phyloP scores from a whole-genome alignment of 768 basidiomycete genomes.

The Mycena capillaripes region DNA sequence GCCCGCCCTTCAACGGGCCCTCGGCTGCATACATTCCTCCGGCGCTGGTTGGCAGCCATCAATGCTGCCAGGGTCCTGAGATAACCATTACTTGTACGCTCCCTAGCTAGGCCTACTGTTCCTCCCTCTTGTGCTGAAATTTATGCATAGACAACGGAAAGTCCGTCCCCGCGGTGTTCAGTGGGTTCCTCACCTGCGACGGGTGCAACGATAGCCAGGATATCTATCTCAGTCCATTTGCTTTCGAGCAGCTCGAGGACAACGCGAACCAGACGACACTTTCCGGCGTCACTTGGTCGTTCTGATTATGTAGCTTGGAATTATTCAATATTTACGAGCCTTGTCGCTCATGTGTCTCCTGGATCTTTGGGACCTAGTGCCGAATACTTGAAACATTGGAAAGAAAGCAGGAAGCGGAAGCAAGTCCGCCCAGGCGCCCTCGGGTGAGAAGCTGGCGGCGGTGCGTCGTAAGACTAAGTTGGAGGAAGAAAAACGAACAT shows the following conservation, averaged over 20 bases:
- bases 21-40: conserved; percentile 14
- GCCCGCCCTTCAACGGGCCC: conserved; percentile 8
- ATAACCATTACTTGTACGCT: conserved; percentile 12
- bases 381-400: conserved; percentile 20
- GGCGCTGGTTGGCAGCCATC: conserved; percentile 8
- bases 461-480: too few species aligned
- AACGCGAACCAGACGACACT: conserved; percentile 17
- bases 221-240: conserved; percentile 15
- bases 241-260: conserved; percentile 10
- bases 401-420: conserved; percentile 35
- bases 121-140: conserved; percentile 1
- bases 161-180: conserved; percentile 15
- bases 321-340: too few species aligned
- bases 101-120: background rate
- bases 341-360: background rate
- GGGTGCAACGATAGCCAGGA: conserved; percentile 8
- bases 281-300: conserved; percentile 13
- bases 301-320: conserved; percentile 11
- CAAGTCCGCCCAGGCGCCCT: background rate
- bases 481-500: too few species aligned
- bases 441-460: conserved; percentile 1
- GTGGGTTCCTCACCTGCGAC: conserved; percentile 16
- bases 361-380: background rate
- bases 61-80: conserved; percentile 9
- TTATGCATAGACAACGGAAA: conserved; percentile 8